phyloP scores from a whole-genome alignment of 2,329 filamentous ascomycete species.

The Aschersonia sp. region DNA sequence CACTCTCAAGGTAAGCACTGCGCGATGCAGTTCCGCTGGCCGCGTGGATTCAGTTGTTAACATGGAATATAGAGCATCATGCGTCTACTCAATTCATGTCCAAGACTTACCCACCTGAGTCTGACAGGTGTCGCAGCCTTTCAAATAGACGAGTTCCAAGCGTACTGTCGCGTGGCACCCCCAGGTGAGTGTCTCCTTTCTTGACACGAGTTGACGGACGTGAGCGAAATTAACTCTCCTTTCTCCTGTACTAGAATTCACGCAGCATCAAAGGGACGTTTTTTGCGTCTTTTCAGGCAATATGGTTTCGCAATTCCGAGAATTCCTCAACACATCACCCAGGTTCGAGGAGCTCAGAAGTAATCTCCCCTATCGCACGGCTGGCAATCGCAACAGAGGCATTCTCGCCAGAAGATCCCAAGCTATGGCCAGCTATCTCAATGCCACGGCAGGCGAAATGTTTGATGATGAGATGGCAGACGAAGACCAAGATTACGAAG shows the following conservation, averaged over 20 bases:
- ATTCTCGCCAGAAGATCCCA: conserved; percentile 5
- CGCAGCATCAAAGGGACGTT: conserved; percentile 82
- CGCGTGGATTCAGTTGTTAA: not conserved
- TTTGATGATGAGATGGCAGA: conserved; percentile 28
- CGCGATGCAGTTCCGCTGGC: not conserved
- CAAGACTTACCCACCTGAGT: conserved; percentile 82
- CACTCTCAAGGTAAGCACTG: conserved; percentile 54
- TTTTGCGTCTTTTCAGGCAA: conserved; percentile 95
- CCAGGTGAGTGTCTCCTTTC: conserved; percentile 32
- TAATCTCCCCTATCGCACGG: conserved; percentile 8
- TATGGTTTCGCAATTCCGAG: conserved; percentile 63
- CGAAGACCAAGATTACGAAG: conserved; percentile 29
- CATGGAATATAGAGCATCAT: conserved; percentile 60
- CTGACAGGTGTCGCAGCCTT: conserved; percentile 90
- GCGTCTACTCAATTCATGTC: conserved; percentile 76
- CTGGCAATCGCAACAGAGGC: conserved; percentile 5
- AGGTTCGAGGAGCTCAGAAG: conserved; percentile 31
- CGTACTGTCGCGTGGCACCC: conserved; percentile 77
- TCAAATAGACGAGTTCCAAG: conserved; percentile 66
- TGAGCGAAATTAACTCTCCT: not conserved
- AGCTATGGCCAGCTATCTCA: conserved; percentile 8
- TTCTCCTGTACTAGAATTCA: conserved; percentile 54
- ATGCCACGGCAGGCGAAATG: conserved; percentile 15
- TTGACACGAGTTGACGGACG: not conserved
- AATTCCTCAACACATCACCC: conserved; percentile 52